A percentile compares a stretch with the other conserved stretches of the same genome.
Conservation (phyloP, 352 stramenopile species). For the Albugo candida region DNA sequence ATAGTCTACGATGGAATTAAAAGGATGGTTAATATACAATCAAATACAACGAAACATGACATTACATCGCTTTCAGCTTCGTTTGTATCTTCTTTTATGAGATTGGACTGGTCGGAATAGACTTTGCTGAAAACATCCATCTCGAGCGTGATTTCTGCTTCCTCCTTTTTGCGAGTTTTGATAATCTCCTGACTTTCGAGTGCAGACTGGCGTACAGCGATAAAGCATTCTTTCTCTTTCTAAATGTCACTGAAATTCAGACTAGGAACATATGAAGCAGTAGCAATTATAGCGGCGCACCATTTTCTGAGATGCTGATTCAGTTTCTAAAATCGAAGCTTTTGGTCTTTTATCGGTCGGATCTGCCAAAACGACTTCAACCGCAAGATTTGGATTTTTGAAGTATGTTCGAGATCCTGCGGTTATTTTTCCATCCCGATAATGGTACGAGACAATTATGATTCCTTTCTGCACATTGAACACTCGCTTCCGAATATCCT, state of each 20-base stretch:
- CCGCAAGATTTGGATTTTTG: constrained; percentile 42
- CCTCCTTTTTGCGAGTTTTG: constrained; percentile 73
- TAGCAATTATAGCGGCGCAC: neutral
- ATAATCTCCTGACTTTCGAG: constrained; percentile 83
- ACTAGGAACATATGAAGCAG: neutral
- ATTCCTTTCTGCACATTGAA: constrained; percentile 81
- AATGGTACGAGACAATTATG: constrained; percentile 84
- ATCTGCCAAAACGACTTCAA: constrained; percentile 58
- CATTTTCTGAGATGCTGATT: constrained; percentile 31
- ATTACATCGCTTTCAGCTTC: constrained; percentile 23
- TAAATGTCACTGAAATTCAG: constrained; percentile 1
- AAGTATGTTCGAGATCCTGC: constrained; percentile 55
- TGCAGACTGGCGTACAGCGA: constrained; percentile 57
- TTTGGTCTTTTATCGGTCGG: constrained; percentile 43
- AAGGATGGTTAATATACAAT: neutral
- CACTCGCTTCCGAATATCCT: constrained; percentile 77
- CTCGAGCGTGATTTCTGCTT: constrained; percentile 70
- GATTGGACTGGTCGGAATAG: constrained; percentile 63
- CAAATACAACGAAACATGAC: neutral
- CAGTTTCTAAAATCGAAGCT: constrained; percentile 49
- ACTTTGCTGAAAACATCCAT: neutral
- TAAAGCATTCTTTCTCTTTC: constrained; percentile 86
- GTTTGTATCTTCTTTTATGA: constrained; percentile 38
- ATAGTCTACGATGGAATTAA: constrained; percentile 17
- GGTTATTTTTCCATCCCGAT: constrained; percentile 83